These are phyloP conservation scores for Pseudopediastrum boryanum DNA, from an alignment of 139 green algal species.

Conservation along the genomic window DNA sequence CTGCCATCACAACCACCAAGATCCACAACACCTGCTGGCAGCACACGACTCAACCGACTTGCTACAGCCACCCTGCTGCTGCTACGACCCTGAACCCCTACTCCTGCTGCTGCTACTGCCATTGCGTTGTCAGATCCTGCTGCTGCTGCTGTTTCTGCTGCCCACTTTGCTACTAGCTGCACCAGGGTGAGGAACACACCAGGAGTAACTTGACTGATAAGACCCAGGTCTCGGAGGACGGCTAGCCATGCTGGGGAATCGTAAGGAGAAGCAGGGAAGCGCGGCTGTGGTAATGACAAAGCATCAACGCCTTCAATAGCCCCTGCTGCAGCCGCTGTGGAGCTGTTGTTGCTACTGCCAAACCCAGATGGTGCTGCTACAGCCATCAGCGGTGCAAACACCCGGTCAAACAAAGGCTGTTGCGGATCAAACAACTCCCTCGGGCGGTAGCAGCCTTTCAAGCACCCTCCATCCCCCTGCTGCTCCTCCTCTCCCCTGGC, in stretches of 20 bases:
- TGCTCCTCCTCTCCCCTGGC: not conserved
- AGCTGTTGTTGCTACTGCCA: slow-evolving; percentile 7
- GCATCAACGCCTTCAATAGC: not conserved
- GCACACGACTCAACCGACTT: not conserved
- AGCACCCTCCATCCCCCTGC: not conserved
- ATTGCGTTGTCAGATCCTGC: not conserved
- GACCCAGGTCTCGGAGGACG: slow-evolving; percentile 47
- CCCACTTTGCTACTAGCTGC: slow-evolving; percentile 28
- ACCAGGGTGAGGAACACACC: slow-evolving; percentile 44
- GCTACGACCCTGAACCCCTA: not conserved
- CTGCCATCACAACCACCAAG: not conserved
- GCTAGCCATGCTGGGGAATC: not conserved
- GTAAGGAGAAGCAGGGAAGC: not conserved
- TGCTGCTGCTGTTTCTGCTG: slow-evolving; percentile 1
- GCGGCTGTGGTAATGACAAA: not conserved
- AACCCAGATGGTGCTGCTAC: not conserved
- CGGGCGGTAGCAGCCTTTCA: slow-evolving; percentile 6
- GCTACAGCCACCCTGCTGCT: not conserved
- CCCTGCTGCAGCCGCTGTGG: slow-evolving; percentile 10
- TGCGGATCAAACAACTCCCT: slow-evolving; percentile 67
- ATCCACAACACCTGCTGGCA: not conserved
- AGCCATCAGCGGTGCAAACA: slow-evolving; percentile 45
- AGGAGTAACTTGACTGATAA: slow-evolving; percentile 36
- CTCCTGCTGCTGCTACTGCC: slow-evolving; percentile 3
- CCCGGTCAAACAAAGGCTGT: slow-evolving; percentile 49